A percentile compares a stretch with the other conserved stretches of the same genome.
phyloP scores from a whole-genome alignment of 805 yeast genomes.

The Clavispora santaluciae region DNA sequence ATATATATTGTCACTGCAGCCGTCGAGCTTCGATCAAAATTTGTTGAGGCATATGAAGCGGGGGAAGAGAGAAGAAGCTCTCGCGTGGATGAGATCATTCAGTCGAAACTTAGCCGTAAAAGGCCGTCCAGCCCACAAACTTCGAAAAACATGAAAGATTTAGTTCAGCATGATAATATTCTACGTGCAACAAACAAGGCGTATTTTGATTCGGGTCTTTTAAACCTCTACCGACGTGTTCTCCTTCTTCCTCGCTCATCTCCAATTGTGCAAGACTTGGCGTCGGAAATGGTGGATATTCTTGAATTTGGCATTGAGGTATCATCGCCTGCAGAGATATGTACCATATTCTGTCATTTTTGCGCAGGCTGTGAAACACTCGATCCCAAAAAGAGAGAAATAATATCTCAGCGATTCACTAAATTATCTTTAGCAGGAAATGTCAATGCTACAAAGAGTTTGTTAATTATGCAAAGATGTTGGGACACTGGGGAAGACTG shows the following conservation, averaged over 20 bases:
- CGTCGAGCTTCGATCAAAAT: conserved; percentile 23
- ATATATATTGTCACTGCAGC: conserved; percentile 28
- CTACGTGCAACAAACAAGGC: conserved; percentile 47
- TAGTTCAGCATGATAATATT: conserved; percentile 28
- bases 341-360: conserved; percentile 51
- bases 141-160: conserved; percentile 11
- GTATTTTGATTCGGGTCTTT: conserved; percentile 49
- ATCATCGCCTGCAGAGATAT: conserved; percentile 48
- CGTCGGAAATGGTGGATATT: conserved; percentile 34
- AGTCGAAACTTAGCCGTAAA: conserved; percentile 6
- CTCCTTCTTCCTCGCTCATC: conserved; percentile 43
- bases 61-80: conserved; percentile 12
- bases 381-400: conserved; percentile 29
- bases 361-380: conserved; percentile 56
- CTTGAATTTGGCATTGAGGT: conserved; percentile 38
- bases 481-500: conserved; percentile 54
- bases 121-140: not conserved
- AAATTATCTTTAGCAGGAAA: conserved; percentile 40
- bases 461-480: conserved; percentile 45
- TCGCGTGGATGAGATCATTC: conserved; percentile 11
- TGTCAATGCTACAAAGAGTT: conserved; percentile 40
- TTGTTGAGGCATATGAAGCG: conserved; percentile 10
- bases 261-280: conserved; percentile 43
- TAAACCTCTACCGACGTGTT: conserved; percentile 55
- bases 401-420: conserved; percentile 36